Evolutionary conservation across 352 stramenopile species (phyloP).

Genomic region (Sclerospora graminicola): DNA sequence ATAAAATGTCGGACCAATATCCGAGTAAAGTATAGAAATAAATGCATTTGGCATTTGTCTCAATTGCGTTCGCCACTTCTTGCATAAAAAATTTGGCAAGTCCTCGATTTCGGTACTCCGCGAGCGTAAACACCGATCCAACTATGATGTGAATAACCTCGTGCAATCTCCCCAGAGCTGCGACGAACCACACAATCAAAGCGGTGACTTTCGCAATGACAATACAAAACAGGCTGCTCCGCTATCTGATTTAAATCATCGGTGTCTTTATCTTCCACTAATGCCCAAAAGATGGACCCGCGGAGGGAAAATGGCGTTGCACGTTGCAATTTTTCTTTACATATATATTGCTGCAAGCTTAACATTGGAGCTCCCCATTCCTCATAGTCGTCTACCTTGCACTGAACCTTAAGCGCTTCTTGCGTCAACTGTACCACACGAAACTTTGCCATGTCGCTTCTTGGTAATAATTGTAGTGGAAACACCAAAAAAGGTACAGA

Average conservation of each 20-base stretch:
- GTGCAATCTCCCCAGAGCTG: constrained; percentile 22
- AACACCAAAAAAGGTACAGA: too few species aligned
- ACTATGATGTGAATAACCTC: constrained; percentile 49
- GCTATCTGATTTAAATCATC: constrained; percentile 5
- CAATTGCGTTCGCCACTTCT: constrained; percentile 26
- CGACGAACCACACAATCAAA: constrained; percentile 37
- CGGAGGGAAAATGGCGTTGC: constrained; percentile 34
- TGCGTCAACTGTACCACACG: constrained; percentile 39
- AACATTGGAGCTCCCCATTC: constrained; percentile 30
- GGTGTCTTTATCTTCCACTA: constrained; percentile 32
- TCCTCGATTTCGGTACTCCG: constrained; percentile 29
- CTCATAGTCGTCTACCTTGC: constrained; percentile 42
- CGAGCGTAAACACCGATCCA: constrained; percentile 57
- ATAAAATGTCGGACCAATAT: constrained; percentile 61
- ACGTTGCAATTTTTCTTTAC: constrained; percentile 39
- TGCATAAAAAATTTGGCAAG: constrained; percentile 40
- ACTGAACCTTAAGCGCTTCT: constrained; percentile 46
- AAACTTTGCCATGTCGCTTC: too few species aligned
- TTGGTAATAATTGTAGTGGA: too few species aligned
- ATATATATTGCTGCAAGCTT: constrained; percentile 31
- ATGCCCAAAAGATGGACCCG: constrained; percentile 56
- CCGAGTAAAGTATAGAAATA: constrained; percentile 49
- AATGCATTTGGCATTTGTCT: constrained; percentile 17
- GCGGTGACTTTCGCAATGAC: constrained; percentile 49
- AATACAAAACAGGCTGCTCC: constrained; percentile 21